Evolutionary conservation across 352 stramenopile genomes (phyloP), one percentile per base, ranked within the genome.

Genomic region (Phytophthora europaea): DNA sequence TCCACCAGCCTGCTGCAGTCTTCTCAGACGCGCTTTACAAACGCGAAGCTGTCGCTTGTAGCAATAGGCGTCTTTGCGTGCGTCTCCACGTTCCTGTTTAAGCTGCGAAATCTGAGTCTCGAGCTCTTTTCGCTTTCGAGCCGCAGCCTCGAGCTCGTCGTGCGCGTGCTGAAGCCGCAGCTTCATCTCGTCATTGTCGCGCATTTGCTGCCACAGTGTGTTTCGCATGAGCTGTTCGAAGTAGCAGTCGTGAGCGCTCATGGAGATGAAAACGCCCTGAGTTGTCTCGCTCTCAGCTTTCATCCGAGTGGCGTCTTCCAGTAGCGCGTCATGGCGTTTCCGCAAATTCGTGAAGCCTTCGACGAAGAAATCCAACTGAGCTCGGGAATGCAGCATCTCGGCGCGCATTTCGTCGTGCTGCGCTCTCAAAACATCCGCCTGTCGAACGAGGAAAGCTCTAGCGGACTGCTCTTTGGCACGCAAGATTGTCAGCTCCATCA

Each of bases 351-450:
- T 85, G 43, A 93, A 94, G 1, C 88, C 88, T 2, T 92, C 79
- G 34, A 95, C 82, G 50, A 95, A 95, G 75, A 95, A 94, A 31
- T 87, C 85, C 48, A 95, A 82, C 61, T 95, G 88, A 3, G 56
- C 72, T 20, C 83, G 77, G 0, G 85, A 94, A 53, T 93, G 86
- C 18, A 91, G 72, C 61, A 85, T 84, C 61, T 91, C 84, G 1
- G 75, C 68, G 61, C 81, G 80, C 82, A 94, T 91, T 22, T 89
- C 72, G 2, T 73, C 72, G 62, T 93, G 79, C 52, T 93, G 76
- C 8, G 79, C 54, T 12, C 52, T 72, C n/a, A 94, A 62, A 8
- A 88, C 26, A 28, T 78, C 66, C 23, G 76, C 83, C 48, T 91
- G 86, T 59, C 82, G 69, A 33, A 93, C 71, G 23, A 94, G 78